Conservation (phyloP, 352 stramenopile species). For the Pythium apleroticum region DNA sequence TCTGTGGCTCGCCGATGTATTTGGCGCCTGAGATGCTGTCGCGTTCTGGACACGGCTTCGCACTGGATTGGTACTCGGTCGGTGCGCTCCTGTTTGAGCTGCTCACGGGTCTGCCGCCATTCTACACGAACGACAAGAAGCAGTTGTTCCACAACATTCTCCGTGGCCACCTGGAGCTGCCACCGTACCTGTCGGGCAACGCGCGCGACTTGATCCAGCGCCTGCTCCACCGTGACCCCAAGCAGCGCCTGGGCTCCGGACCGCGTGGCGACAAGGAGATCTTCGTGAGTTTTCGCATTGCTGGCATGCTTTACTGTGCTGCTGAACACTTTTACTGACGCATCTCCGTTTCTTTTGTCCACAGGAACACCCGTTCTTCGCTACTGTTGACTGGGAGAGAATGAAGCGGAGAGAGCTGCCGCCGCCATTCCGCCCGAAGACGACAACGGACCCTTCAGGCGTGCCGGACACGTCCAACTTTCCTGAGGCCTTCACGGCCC, state of each 20-base stretch:
- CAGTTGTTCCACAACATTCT: slow-evolving; percentile 91
- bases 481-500: slow-evolving; percentile 81
- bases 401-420: slow-evolving; percentile 76
- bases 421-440: slow-evolving; percentile 86
- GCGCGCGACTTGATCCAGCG: slow-evolving; percentile 78
- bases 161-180: slow-evolving; percentile 76
- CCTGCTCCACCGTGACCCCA: slow-evolving; percentile 78
- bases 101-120: slow-evolving; percentile 80
- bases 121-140: slow-evolving; percentile 90
- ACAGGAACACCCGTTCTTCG: slow-evolving; percentile 80
- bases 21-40: slow-evolving; percentile 83
- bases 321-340: not conserved
- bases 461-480: slow-evolving; percentile 87
- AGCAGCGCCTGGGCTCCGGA: slow-evolving; percentile 75
- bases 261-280: slow-evolving; percentile 79
- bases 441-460: slow-evolving; percentile 63
- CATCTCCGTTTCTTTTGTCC: slow-evolving; percentile 6
- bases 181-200: slow-evolving; percentile 73
- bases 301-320: not conserved
- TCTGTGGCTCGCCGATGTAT: slow-evolving; percentile 88
- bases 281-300: slow-evolving; percentile 45
- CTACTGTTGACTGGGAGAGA: slow-evolving; percentile 81
- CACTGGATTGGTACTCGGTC: slow-evolving; percentile 86
- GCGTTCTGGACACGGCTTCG: slow-evolving; percentile 76
- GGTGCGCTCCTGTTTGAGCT: slow-evolving; percentile 79